Percentiles rank a stretch among this genome's conserved stretches.
phyloP scores from a whole-genome alignment of 495 filamentous ascomycete genomes.

The Penicillium cinerascens region DNA sequence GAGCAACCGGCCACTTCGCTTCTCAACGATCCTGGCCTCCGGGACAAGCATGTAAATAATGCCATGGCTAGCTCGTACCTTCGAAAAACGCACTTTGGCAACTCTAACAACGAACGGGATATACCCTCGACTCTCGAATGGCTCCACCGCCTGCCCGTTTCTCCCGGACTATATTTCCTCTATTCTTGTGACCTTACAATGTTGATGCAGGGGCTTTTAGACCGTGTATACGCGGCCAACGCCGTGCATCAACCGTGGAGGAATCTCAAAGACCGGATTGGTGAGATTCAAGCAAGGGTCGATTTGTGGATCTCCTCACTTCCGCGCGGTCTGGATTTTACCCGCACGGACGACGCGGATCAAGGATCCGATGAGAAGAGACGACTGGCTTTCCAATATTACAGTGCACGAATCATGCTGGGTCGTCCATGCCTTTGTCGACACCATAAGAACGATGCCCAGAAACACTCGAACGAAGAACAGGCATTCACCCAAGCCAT shows the following conservation, averaged over 20 bases:
- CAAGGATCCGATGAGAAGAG: slow-evolving; percentile 21
- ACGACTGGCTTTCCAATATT: slow-evolving; percentile 54
- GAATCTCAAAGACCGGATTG: slow-evolving; percentile 52
- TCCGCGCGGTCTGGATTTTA: slow-evolving; percentile 47
- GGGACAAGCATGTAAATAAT: slow-evolving; percentile 23
- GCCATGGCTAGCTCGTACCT: slow-evolving; percentile 4
- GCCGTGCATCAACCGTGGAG: slow-evolving; percentile 49
- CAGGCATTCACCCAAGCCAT: slow-evolving; percentile 49
- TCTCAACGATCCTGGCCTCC: slow-evolving; percentile 20
- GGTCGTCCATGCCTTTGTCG: slow-evolving; percentile 61
- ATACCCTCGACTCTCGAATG: slow-evolving; percentile 6
- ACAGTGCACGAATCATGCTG: slow-evolving; percentile 54
- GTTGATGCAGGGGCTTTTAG: slow-evolving; percentile 51
- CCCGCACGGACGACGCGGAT: slow-evolving; percentile 22
- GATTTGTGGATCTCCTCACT: slow-evolving; percentile 50
- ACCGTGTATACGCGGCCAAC: slow-evolving; percentile 52
- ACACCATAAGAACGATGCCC: slow-evolving; percentile 36
- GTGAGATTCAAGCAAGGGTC: slow-evolving; percentile 44
- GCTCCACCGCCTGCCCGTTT: slow-evolving; percentile 28
- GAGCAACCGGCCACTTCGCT: slow-evolving; percentile 19
- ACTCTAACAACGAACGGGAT: slow-evolving; percentile 4
- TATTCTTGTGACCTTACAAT: slow-evolving; percentile 44
- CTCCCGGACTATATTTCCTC: slow-evolving; percentile 40
- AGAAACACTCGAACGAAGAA: slow-evolving; percentile 6
- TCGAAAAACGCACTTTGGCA: slow-evolving; percentile 11